Evolutionary conservation across 108 stramenopile species (phyloP).

Genomic region (Cyclostephanos invisitatus): DNA sequence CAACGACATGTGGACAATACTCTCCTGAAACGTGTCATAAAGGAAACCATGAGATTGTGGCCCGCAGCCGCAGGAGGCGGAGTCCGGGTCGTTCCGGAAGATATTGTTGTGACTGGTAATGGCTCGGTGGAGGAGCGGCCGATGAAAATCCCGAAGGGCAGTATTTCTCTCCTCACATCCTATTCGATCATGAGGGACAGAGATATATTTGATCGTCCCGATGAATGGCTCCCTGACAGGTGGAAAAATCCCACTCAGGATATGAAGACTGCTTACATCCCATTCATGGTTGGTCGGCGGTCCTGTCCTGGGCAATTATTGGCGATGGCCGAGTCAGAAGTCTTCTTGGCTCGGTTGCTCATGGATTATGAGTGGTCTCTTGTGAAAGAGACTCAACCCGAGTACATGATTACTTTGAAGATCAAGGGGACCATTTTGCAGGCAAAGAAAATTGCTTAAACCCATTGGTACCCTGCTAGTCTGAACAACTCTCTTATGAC

Average conservation of each 20-base stretch:
- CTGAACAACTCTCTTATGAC: no score
- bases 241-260: constrained; percentile 48
- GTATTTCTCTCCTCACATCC: constrained; percentile 31
- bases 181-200: constrained; percentile 36
- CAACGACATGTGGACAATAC: constrained; percentile 11
- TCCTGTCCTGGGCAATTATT: constrained; percentile 55
- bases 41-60: constrained; percentile 41
- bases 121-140: background rate
- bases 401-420: background rate
- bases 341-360: background rate
- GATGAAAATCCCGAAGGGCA: constrained; percentile 45
- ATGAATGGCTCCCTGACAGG: constrained; percentile 49
- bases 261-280: constrained; percentile 38
- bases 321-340: constrained; percentile 5
- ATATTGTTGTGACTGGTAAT: constrained; percentile 13
- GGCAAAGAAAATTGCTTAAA: background rate
- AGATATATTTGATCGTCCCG: constrained; percentile 41
- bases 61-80: constrained; percentile 32
- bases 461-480: no score
- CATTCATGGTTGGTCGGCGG: constrained; percentile 47
- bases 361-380: background rate
- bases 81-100: constrained; percentile 30
- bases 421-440: background rate
- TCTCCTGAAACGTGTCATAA: no score
- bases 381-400: background rate